A percentile compares a stretch with the other conserved stretches of the same genome.
Conservation (phyloP, 2,329 filamentous ascomycete genomes). For the Trichothecium roseum region DNA sequence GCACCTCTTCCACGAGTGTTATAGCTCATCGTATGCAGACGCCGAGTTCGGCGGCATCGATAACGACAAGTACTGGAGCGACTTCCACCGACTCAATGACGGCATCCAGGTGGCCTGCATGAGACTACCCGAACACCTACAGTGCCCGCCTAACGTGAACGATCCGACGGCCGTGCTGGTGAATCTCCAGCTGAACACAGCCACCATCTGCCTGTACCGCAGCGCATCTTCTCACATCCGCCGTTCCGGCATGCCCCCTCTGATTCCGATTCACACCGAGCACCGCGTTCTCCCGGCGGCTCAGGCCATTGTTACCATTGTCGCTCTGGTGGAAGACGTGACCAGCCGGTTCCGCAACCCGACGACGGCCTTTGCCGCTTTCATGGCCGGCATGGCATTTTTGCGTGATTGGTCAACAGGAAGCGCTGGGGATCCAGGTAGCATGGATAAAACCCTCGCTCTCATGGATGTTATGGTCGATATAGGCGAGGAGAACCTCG, state of each 20-base stretch:
- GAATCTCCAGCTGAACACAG: conserved; percentile 77
- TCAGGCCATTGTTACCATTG: conserved; percentile 69
- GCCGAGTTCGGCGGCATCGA: conserved; percentile 55
- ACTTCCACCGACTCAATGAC: conserved; percentile 69
- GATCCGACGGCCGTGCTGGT: conserved; percentile 64
- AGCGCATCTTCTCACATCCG: conserved; percentile 49
- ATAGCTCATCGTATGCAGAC: conserved; percentile 62
- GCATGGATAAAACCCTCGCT: conserved; percentile 50
- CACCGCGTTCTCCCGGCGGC: conserved; percentile 64
- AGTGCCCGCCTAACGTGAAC: conserved; percentile 54
- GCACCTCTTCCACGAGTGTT: conserved; percentile 67
- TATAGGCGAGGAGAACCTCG: conserved; percentile 51
- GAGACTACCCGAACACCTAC: conserved; percentile 59
- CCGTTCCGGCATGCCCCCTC: not conserved
- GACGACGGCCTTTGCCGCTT: conserved; percentile 60
- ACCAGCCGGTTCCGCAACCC: conserved; percentile 48
- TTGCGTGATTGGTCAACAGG: conserved; percentile 55
- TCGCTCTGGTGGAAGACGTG: conserved; percentile 38
- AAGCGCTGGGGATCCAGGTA: conserved; percentile 35
- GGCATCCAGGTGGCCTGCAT: conserved; percentile 64
- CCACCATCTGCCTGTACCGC: conserved; percentile 76
- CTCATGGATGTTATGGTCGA: conserved; percentile 57
- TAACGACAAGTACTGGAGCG: conserved; percentile 69
- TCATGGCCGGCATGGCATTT: conserved; percentile 61
- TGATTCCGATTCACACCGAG: not conserved